Evolutionary conservation across 179 eudicot genomes (phyloP).

Genomic region (Beta lomatogona): DNA sequence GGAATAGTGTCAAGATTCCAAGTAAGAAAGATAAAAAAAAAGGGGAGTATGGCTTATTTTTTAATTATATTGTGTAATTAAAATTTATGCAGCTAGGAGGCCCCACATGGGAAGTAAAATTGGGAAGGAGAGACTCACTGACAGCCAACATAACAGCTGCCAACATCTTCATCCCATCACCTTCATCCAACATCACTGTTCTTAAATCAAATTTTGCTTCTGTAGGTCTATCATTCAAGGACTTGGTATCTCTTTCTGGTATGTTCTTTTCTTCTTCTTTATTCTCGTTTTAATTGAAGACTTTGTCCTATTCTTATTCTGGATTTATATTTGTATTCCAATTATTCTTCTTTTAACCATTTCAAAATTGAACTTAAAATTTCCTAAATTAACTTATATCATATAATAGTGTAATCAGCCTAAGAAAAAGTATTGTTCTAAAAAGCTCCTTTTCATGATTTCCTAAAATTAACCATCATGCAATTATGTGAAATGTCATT

Average conservation of each 20-base stretch:
- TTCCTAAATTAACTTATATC: neutral
- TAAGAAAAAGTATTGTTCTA: neutral
- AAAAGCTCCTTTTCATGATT: neutral
- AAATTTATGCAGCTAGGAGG: slow-evolving; percentile 41
- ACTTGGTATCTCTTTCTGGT: slow-evolving; percentile 48
- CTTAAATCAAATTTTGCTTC: slow-evolving; percentile 40
- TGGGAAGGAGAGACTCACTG: slow-evolving; percentile 49
- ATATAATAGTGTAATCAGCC: neutral
- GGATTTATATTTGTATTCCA: neutral
- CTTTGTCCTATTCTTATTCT: neutral
- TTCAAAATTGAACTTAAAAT: neutral
- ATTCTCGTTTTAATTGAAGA: neutral
- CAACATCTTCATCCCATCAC: slow-evolving; percentile 36
- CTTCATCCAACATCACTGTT: slow-evolving; percentile 29
- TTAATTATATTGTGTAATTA: neutral
- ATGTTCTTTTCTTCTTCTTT: neutral
- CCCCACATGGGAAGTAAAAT: slow-evolving; percentile 38
- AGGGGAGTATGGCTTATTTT: neutral
- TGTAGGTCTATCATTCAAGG: slow-evolving; percentile 38
- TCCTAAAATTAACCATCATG: neutral
- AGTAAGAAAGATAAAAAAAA: too few species aligned
- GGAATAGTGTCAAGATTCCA: too few species aligned
- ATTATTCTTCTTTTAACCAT: neutral
- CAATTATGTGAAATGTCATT: neutral
- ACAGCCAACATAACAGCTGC: slow-evolving; percentile 38